Evolutionary conservation across 306 rosid genomes (phyloP), one percentile per base, ranked within the genome.

Genomic region (Benincasa hispida): DNA sequence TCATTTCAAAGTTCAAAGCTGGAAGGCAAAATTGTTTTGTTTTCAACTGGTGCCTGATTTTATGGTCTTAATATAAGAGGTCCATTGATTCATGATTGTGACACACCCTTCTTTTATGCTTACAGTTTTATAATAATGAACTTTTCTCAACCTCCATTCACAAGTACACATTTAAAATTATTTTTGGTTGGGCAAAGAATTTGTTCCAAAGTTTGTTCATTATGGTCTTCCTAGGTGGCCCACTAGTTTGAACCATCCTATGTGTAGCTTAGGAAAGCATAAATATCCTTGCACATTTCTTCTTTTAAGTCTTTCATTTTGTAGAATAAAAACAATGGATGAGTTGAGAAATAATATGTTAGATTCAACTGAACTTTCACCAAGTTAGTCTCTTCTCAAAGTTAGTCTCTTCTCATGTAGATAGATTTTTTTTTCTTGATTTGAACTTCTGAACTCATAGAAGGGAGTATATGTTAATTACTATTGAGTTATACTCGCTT

Each of bases 81-180:
- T 39, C 54, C 30, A 41, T 24, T 10, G 72, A 35, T 39, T 65
- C 50, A 35, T 42, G 75, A 70, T 45, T 70, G 39, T 70, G 75
- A 70, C 75, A 70, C 3, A 45, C 25, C 75, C 75, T 70, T 45
- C 25, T 70, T 70, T 70, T 70, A 70, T 70, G 57, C 76, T 42
- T 45, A 15, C 39, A 70, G 18, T 42, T 69, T 69, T 47, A 21
- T 39, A 68, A 41, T 24, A 0, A 41, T 14, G 1, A 19, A 69
- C 32, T 39, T 67, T 67, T 22, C 34, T 41, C 37, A 35, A 8
- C 50, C 28, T n/a, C 28, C 50, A n/a, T 35, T n/a, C 28, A 65
- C 5, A n/a, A 65, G 18, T 65, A n/a, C 9, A 41, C 9, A 37
- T 65, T 65, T 32, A 21, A 69, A 69, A 69, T 69, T 42, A 22